Percentiles rank a stretch among this genome's conserved stretches.
Evolutionary conservation across 2,329 filamentous ascomycete genomes (phyloP).

Genomic region (Proliferodiscus dingleyae): DNA sequence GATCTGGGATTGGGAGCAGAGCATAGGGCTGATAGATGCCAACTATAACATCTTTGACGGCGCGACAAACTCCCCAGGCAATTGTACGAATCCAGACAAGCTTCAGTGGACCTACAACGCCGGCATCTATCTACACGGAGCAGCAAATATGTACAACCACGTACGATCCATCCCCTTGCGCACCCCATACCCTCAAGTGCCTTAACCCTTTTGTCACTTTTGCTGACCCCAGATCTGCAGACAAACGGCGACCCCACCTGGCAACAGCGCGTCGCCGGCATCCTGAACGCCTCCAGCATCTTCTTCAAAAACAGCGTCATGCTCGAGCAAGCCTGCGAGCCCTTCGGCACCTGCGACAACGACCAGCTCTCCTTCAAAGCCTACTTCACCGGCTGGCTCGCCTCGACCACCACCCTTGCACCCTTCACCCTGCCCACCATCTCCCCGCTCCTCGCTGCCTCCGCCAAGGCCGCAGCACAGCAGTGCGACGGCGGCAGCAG

Average conservation of each 20-base stretch:
- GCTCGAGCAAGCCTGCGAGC: slow-evolving; percentile 62
- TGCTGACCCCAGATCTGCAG: too few species aligned
- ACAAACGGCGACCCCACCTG: slow-evolving; percentile 44
- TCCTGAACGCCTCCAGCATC: slow-evolving; percentile 51
- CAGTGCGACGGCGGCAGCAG: slow-evolving; percentile 56
- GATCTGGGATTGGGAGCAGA: slow-evolving; percentile 64
- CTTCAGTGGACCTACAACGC: slow-evolving; percentile 67
- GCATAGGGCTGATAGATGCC: slow-evolving; percentile 53
- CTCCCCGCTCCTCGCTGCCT: slow-evolving; percentile 49
- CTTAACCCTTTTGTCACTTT: too few species aligned
- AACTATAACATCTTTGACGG: slow-evolving; percentile 60
- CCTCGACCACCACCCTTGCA: slow-evolving; percentile 57
- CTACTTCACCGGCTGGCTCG: slow-evolving; percentile 58
- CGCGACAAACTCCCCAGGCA: slow-evolving; percentile 42
- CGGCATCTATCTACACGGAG: slow-evolving; percentile 63
- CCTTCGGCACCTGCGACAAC: slow-evolving; percentile 52
- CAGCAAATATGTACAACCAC: slow-evolving; percentile 64
- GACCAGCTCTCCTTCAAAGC: slow-evolving; percentile 64
- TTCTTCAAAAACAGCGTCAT: slow-evolving; percentile 50
- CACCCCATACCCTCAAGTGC: too few species aligned
- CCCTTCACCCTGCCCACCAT: slow-evolving; percentile 52
- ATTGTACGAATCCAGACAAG: slow-evolving; percentile 52
- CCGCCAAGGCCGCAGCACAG: slow-evolving; percentile 50
- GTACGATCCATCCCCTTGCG: slow-evolving; percentile 31
- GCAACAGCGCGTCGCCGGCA: slow-evolving; percentile 51